Percentiles rank a stretch among this genome's conserved stretches.
Conservation (phyloP, 371 early-diverging fungal genomes). For the Rhizoclosmatium hyalinum region DNA sequence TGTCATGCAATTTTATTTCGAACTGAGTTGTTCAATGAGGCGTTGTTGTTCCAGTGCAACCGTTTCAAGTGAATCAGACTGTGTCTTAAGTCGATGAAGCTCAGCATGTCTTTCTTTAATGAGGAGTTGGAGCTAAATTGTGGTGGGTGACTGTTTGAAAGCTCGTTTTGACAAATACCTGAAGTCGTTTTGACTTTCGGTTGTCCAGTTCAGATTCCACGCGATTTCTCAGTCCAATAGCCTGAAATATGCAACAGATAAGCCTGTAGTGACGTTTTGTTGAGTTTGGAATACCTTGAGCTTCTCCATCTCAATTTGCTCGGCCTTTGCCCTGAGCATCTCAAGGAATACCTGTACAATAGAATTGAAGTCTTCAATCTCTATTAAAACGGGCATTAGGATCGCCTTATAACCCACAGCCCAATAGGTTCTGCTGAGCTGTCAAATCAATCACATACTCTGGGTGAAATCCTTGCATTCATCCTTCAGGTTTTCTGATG, state of each 20-base stretch:
- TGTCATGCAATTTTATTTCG: constrained; percentile 33
- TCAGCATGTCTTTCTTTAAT: constrained; percentile 53
- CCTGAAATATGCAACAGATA: constrained; percentile 25
- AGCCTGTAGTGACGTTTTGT: neutral
- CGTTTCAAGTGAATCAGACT: constrained; percentile 46
- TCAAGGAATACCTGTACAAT: constrained; percentile 45
- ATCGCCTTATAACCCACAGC: neutral
- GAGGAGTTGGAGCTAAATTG: constrained; percentile 36
- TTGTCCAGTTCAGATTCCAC: constrained; percentile 48
- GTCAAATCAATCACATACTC: constrained; percentile 30
- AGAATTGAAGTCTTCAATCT: constrained; percentile 46
- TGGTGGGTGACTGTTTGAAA: neutral
- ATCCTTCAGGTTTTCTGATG: constrained; percentile 53
- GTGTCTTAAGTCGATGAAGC: constrained; percentile 47
- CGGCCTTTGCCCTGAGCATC: constrained; percentile 46
- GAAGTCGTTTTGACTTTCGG: constrained; percentile 36
- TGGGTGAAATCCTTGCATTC: constrained; percentile 54
- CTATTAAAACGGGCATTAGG: constrained; percentile 21
- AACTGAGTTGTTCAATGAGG: constrained; percentile 46
- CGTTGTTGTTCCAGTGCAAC: constrained; percentile 45
- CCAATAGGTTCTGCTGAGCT: neutral
- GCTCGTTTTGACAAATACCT: constrained; percentile 3
- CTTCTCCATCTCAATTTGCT: constrained; percentile 55
- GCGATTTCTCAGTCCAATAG: constrained; percentile 52
- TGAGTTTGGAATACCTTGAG: constrained; percentile 41